Conservation (phyloP, 2,329 filamentous ascomycete species). For the Pestalotiopsis sp. region DNA sequence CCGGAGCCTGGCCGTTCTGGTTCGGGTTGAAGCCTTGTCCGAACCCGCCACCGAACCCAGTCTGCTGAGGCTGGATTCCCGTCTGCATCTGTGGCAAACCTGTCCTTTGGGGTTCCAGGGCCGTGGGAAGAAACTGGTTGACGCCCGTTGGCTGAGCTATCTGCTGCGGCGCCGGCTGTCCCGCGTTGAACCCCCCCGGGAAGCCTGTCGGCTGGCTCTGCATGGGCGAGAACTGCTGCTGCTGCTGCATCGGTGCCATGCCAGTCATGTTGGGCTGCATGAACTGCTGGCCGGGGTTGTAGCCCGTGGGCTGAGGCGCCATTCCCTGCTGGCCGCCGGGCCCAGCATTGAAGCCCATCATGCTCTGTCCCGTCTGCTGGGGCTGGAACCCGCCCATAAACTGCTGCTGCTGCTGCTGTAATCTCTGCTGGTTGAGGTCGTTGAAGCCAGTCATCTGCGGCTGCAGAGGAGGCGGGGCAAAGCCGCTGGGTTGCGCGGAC, state of each 20-base stretch:
- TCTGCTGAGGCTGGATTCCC: slow-evolving; percentile 49
- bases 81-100: slow-evolving; percentile 43
- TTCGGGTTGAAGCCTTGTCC: slow-evolving; percentile 44
- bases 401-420: slow-evolving; percentile 66
- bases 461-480: slow-evolving; percentile 74
- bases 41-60: slow-evolving; percentile 50
- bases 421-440: slow-evolving; percentile 68
- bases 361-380: slow-evolving; percentile 40
- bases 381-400: slow-evolving; percentile 42
- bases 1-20: slow-evolving; percentile 56
- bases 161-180: slow-evolving; percentile 19
- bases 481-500: slow-evolving; percentile 73
- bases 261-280: slow-evolving; percentile 43
- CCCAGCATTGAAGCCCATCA: slow-evolving; percentile 39
- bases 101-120: slow-evolving; percentile 62
- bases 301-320: slow-evolving; percentile 35
- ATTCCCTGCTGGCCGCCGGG: slow-evolving; percentile 30
- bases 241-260: slow-evolving; percentile 35
- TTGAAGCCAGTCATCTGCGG: slow-evolving; percentile 83
- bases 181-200: slow-evolving; percentile 36
- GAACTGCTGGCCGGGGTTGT: slow-evolving; percentile 39
- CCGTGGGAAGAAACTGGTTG: slow-evolving; percentile 60
- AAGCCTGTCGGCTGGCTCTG: slow-evolving; percentile 69
- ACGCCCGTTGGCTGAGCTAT: slow-evolving; percentile 52
- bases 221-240: slow-evolving; percentile 45